A percentile compares a stretch with the other conserved stretches of the same genome.
These are phyloP conservation scores for Wallacemonas sp. DNA, from an alignment of 208 protist genomes.

Conservation along the genomic window DNA sequence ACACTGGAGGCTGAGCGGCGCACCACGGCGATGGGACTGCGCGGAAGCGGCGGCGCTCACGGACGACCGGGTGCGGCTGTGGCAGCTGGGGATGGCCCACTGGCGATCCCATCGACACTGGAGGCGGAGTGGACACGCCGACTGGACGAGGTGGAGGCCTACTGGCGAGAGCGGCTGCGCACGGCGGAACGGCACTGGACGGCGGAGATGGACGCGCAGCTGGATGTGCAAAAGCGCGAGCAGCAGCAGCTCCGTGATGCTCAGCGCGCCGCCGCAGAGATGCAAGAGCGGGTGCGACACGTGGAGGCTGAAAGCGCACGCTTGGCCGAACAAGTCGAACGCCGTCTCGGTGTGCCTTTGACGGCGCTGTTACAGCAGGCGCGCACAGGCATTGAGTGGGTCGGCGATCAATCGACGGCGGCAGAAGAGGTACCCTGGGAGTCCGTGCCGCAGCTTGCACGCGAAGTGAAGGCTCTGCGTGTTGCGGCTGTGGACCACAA, in stretches of 20 bases:
- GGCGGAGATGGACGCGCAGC: constrained; percentile 26
- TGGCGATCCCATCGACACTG: background rate
- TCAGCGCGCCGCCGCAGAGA: constrained; percentile 33
- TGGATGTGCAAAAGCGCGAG: constrained; percentile 25
- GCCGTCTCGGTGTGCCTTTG: constrained; percentile 15
- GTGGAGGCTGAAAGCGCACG: constrained; percentile 12
- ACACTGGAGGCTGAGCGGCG: constrained; percentile 17
- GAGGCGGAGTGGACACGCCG: constrained; percentile 37
- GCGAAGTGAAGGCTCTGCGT: background rate
- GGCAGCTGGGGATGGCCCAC: no score
- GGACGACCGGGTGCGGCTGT: background rate
- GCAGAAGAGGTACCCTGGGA: background rate
- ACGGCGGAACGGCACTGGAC: constrained; percentile 39
- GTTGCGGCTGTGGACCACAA: background rate
- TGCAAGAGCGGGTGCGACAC: constrained; percentile 37
- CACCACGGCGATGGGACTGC: constrained; percentile 10
- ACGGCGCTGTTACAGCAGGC: background rate
- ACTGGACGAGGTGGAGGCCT: constrained; percentile 40
- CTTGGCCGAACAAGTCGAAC: constrained; percentile 25
- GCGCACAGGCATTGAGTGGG: no score
- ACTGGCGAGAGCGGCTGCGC: constrained; percentile 52
- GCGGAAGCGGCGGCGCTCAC: background rate
- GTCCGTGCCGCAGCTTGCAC: background rate
- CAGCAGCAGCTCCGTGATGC: constrained; percentile 44
- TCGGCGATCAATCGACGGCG: no score